phyloP scores from a whole-genome alignment of 345 rosid species.

The Citrus cavaleriei region DNA sequence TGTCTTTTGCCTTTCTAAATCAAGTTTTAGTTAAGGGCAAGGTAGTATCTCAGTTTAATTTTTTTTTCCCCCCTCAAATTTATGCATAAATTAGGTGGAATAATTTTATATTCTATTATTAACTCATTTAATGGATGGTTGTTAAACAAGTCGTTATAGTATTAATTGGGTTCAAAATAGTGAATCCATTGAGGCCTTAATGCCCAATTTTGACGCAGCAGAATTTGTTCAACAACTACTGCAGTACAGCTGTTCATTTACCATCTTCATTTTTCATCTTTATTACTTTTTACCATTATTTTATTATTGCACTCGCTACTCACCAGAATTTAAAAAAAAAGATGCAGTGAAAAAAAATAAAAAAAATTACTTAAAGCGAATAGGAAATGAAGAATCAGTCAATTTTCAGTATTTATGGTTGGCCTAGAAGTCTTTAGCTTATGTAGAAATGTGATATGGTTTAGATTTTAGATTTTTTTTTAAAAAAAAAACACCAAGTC shows the following conservation, averaged over 20 bases:
- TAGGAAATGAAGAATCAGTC: background rate
- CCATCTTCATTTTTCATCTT: background rate
- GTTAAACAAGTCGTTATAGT: background rate
- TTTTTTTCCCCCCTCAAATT: too few species aligned
- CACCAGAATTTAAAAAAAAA: background rate
- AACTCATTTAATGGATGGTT: background rate
- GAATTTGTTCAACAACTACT: background rate
- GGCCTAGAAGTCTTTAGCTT: background rate
- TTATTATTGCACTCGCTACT: background rate
- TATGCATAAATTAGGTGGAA: background rate
- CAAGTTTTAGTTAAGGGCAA: background rate
- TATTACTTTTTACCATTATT: background rate
- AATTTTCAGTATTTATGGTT: background rate
- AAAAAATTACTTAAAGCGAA: too few species aligned
- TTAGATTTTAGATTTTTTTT: too few species aligned
- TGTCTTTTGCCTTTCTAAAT: background rate
- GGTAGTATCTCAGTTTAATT: background rate
- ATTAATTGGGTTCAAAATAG: background rate
- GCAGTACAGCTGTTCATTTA: background rate
- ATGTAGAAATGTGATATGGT: too few species aligned
- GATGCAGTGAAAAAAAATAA: too few species aligned
- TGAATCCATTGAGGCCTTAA: background rate
- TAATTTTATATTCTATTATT: background rate
- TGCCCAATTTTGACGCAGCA: background rate
- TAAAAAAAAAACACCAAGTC: background rate